A percentile compares a stretch with the other conserved stretches of the same genome.
These are phyloP conservation scores for Pezicula neosporulosa DNA, from an alignment of 2,329 filamentous ascomycete genomes.

Conservation along the genomic window DNA sequence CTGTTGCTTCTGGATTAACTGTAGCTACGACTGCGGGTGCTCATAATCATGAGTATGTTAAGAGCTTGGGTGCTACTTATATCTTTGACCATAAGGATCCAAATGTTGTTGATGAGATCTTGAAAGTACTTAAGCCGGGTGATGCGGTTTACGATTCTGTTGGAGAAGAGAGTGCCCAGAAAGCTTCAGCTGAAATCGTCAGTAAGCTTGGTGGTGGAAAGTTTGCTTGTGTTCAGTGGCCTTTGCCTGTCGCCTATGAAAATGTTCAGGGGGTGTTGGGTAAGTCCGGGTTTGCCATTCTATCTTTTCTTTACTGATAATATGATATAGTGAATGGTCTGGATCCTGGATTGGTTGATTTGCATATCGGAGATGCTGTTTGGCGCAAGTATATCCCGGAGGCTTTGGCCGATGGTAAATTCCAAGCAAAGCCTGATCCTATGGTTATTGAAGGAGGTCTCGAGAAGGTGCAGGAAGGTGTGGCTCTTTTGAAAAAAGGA, in stretches of 20 bases:
- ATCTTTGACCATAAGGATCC: constrained; percentile 41
- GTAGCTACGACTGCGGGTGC: constrained; percentile 43
- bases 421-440: constrained; percentile 35
- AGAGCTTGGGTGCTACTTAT: constrained; percentile 37
- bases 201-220: constrained; percentile 22
- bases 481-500: constrained; percentile 34
- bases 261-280: constrained; percentile 25
- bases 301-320: background rate
- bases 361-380: constrained; percentile 27
- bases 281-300: constrained; percentile 2
- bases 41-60: constrained; percentile 37
- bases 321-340: constrained; percentile 21
- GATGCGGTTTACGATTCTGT: constrained; percentile 23
- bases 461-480: constrained; percentile 36
- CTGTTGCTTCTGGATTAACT: constrained; percentile 30
- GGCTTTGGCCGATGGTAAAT: constrained; percentile 33
- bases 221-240: constrained; percentile 6
- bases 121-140: constrained; percentile 8
- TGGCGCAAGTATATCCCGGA: constrained; percentile 36
- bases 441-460: constrained; percentile 37
- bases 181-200: constrained; percentile 26
- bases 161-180: constrained; percentile 14
- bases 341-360: constrained; percentile 23
- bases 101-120: constrained; percentile 11
- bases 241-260: constrained; percentile 11